Evolutionary conservation across 176 grass and related monocot genomes (phyloP).

Genomic region (Musa acuminata): DNA sequence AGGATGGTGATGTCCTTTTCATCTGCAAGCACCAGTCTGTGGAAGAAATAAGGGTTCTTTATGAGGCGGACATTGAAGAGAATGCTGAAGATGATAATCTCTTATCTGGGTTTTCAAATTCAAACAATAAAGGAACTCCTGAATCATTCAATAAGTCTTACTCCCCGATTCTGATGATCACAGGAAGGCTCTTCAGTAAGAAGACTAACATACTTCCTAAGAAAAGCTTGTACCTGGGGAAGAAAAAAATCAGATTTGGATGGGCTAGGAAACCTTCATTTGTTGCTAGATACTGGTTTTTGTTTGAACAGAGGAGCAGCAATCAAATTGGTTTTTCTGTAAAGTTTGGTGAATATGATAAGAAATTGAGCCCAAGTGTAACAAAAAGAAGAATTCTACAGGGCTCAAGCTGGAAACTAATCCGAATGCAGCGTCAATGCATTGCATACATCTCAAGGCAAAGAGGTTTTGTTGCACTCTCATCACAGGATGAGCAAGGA

Average conservation of each 20-base stretch:
- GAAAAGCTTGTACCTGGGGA: background rate
- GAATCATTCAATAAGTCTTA: conserved; percentile 13
- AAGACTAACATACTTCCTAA: conserved; percentile 13
- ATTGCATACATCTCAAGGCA: background rate
- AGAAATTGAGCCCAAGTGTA: conserved; percentile 24
- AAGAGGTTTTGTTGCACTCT: conserved; percentile 6
- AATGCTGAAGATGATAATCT: conserved; percentile 22
- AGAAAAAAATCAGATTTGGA: background rate
- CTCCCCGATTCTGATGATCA: conserved; percentile 59
- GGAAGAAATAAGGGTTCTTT: conserved; percentile 40
- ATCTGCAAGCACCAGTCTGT: conserved; percentile 49
- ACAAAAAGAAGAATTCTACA: background rate
- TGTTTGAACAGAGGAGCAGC: conserved; percentile 58
- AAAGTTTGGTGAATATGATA: conserved; percentile 51
- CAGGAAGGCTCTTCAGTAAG: conserved; percentile 27
- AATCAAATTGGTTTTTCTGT: conserved; percentile 58
- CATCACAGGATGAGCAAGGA: conserved; percentile 11
- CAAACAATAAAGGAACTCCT: background rate
- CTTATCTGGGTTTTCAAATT: conserved; percentile 31
- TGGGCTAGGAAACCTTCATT: conserved; percentile 11
- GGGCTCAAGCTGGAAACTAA: conserved; percentile 14
- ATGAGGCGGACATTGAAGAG: conserved; percentile 31
- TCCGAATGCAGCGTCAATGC: background rate
- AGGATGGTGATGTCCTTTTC: conserved; percentile 41
- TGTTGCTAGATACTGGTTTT: conserved; percentile 49